Evolutionary conservation across 257 asterid genomes (phyloP), one percentile per base, ranked within the genome.

Genomic region (Solanum chmielewskii): DNA sequence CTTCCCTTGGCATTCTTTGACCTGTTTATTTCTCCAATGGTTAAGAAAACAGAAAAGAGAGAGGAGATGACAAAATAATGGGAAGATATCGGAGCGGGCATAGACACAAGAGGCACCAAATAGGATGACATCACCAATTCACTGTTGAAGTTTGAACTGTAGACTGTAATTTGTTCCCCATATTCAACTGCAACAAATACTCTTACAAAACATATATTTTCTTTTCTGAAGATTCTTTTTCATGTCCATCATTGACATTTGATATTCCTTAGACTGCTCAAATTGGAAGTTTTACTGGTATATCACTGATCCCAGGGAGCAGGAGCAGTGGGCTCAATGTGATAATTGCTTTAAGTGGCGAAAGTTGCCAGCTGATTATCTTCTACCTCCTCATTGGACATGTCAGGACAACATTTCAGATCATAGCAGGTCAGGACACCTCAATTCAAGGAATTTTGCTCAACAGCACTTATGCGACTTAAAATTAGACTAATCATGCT

Each of bases 251-350:
- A 29, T 49, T 81, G 69, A 81, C 85, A 81, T 81, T 47, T 81
- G 85, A 23, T 81, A 60, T 49, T 81, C 69, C 45, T 12, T 49
- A 29, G 3, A 81, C 68, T 29, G 29, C 31, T 81, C 31, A 41
- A 81, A 81, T 81, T 81, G 68, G 85, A 81, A 20, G 27, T 81
- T 81, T 31, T 49, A 81, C 85, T 49, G 45, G 29, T 49, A 29
- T 3, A 18, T 47, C 42, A 18, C 68, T 49, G 69, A 81, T 78
- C 87, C 90, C 90, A 96, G 99, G 93, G 95, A 94, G 90, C 95
- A 92, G 52, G 98, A 96, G 90, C 99, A 96, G 90, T 96, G 98
- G 99, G 88, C 93, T 91, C 98, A 94, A 87, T 96, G 99, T 64
- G 98, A 96, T 89, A 90, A 90, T 90, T 96, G 99, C 93, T 93